phyloP scores from a whole-genome alignment of 1,139 yeast genomes.

The Hemisphaericaspora lyxosophila region DNA sequence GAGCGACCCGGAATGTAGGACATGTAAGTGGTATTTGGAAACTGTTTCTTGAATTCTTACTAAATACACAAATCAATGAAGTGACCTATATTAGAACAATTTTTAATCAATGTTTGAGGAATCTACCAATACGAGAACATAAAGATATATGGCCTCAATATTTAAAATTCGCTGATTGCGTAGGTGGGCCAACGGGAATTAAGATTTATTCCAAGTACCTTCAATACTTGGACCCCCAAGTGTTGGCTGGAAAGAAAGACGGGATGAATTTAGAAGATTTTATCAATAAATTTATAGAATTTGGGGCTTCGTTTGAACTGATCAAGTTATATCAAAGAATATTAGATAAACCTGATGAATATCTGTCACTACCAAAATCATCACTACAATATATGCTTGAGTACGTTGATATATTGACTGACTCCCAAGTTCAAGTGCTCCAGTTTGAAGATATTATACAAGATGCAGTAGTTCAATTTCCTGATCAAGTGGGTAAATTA shows the following conservation, averaged over 20 bases:
- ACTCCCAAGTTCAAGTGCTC: neutral
- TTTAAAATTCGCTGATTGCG: constrained; percentile 48
- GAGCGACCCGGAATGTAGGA: constrained; percentile 33
- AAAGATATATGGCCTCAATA: constrained; percentile 60
- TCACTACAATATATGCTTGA: constrained; percentile 39
- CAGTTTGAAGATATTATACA: constrained; percentile 10
- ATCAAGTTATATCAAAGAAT: constrained; percentile 17
- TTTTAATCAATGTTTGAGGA: constrained; percentile 54
- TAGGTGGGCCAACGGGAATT: constrained; percentile 45
- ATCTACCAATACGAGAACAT: constrained; percentile 55
- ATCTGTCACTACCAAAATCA: constrained; percentile 16
- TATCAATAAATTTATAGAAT: constrained; percentile 24
- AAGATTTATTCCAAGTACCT: constrained; percentile 46
- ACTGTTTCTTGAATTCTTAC: constrained; percentile 49
- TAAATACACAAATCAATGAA: constrained; percentile 30
- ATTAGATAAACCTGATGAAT: constrained; percentile 14
- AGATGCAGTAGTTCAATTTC: constrained; percentile 38
- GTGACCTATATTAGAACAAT: constrained; percentile 45
- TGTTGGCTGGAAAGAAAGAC: constrained; percentile 6
- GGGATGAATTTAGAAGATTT: constrained; percentile 17
- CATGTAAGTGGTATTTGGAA: constrained; percentile 38
- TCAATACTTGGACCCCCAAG: constrained; percentile 23
- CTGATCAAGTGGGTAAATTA: constrained; percentile 60
- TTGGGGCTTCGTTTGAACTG: constrained; percentile 18
- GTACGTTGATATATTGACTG: constrained; percentile 42